These are phyloP conservation scores for Fusarium proliferatum DNA, from an alignment of 2,329 filamentous ascomycete species.

Conservation along the genomic window DNA sequence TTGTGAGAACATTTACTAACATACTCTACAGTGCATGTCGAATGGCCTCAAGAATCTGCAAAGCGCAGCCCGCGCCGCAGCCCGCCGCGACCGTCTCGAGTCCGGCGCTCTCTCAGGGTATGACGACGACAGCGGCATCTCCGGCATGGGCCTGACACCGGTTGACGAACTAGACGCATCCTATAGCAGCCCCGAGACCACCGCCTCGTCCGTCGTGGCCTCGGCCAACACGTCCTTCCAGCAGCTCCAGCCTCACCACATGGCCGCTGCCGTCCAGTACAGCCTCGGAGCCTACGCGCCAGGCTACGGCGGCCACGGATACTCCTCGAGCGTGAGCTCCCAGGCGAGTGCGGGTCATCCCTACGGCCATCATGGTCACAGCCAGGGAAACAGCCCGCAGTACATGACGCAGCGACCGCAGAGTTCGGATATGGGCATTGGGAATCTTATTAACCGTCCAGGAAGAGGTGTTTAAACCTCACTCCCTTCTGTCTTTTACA, in stretches of 20 bases:
- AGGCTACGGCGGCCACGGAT: slow-evolving; percentile 54
- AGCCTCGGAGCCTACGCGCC: slow-evolving; percentile 39
- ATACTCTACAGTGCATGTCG: slow-evolving; percentile 76
- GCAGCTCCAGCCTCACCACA: slow-evolving; percentile 43
- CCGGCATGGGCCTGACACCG: slow-evolving; percentile 67
- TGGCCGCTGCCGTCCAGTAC: slow-evolving; percentile 39
- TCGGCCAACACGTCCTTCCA: slow-evolving; percentile 51
- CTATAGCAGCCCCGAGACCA: slow-evolving; percentile 66
- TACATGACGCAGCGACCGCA: slow-evolving; percentile 63
- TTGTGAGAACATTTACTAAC: background rate
- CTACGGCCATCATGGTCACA: slow-evolving; percentile 45
- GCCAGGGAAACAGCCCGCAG: slow-evolving; percentile 56
- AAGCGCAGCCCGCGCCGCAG: slow-evolving; percentile 72
- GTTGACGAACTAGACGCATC: slow-evolving; percentile 69
- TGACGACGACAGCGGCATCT: slow-evolving; percentile 79
- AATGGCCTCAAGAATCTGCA: slow-evolving; percentile 85
- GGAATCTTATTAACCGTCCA: slow-evolving; percentile 67
- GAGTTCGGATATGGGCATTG: slow-evolving; percentile 71
- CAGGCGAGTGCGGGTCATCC: slow-evolving; percentile 53
- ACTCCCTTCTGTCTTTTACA: background rate
- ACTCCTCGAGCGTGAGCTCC: slow-evolving; percentile 66
- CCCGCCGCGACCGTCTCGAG: slow-evolving; percentile 72
- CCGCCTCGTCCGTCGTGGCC: slow-evolving; percentile 55
- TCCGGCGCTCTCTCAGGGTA: slow-evolving; percentile 58
- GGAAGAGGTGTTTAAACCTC: slow-evolving; percentile 41